These are phyloP conservation scores for Penicillium waksmanii DNA, from an alignment of 495 filamentous ascomycete genomes.

Conservation along the genomic window DNA sequence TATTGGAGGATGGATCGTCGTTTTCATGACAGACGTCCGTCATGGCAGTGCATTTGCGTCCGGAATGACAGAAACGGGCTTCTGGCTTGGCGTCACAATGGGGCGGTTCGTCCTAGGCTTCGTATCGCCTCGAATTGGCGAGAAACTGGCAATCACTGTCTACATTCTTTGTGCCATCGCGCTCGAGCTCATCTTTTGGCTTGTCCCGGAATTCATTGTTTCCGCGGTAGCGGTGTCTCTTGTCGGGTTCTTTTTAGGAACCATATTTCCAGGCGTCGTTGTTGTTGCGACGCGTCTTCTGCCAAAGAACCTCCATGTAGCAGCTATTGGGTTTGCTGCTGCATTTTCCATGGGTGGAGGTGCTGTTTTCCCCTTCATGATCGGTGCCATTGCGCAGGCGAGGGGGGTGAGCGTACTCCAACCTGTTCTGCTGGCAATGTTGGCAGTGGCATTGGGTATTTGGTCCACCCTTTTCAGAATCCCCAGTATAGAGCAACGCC, in stretches of 20 bases:
- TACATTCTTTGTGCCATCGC: conserved; percentile 53
- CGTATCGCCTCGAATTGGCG: conserved; percentile 57
- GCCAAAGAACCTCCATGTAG: conserved; percentile 72
- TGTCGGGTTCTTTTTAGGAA: conserved; percentile 67
- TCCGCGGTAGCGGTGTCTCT: conserved; percentile 68
- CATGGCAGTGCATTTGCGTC: conserved; percentile 52
- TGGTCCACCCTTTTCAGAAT: conserved; percentile 21
- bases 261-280: conserved; percentile 70
- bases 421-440: conserved; percentile 62
- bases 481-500: conserved; percentile 13
- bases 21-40: conserved; percentile 59
- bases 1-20: conserved; percentile 69
- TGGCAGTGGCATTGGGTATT: conserved; percentile 25
- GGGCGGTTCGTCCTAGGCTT: conserved; percentile 61
- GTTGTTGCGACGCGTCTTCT: conserved; percentile 76
- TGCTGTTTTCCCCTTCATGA: conserved; percentile 71
- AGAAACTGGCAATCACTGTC: conserved; percentile 59
- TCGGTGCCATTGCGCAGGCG: conserved; percentile 71
- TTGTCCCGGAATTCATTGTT: conserved; percentile 68
- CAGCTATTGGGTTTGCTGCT: conserved; percentile 76
- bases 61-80: conserved; percentile 62
- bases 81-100: conserved; percentile 62
- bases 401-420: conserved; percentile 71
- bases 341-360: conserved; percentile 75
- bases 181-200: conserved; percentile 63